Percentiles rank a stretch among this genome's conserved stretches.
Conservation (phyloP, 176 grass and related monocot species). For the Dactylis glomerata region DNA sequence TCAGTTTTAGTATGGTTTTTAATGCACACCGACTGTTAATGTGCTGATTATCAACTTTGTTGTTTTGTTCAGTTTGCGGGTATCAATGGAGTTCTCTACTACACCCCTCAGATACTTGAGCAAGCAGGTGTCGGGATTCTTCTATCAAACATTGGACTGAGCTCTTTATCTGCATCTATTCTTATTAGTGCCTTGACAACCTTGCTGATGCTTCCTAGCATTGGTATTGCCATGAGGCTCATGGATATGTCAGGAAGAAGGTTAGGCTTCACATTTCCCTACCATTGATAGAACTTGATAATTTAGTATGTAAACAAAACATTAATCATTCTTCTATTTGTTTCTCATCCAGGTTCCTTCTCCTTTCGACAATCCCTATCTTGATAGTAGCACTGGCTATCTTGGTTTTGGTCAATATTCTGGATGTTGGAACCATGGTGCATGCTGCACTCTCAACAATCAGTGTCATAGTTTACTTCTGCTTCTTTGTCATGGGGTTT, state of each 20-base stretch:
- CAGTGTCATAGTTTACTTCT: conserved; percentile 86
- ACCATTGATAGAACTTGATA: not conserved
- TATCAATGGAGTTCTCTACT: conserved; percentile 98
- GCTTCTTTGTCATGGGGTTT: conserved; percentile 95
- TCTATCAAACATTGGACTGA: conserved; percentile 81
- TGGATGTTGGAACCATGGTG: conserved; percentile 58
- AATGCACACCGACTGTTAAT: not conserved
- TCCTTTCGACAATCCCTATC: conserved; percentile 82
- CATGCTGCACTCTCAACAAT: conserved; percentile 76
- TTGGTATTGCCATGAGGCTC: conserved; percentile 94
- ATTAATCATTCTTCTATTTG: conserved; percentile 9
- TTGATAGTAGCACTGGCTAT: conserved; percentile 64
- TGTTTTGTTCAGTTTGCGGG: conserved; percentile 77
- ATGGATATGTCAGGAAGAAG: conserved; percentile 99
- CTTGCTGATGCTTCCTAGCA: conserved; percentile 93
- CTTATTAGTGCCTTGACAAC: conserved; percentile 95
- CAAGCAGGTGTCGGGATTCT: conserved; percentile 90
- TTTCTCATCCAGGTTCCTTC: conserved; percentile 70
- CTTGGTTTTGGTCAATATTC: conserved; percentile 72
- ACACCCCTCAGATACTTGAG: conserved; percentile 97
- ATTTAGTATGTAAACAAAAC: not conserved
- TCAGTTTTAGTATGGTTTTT: not conserved
- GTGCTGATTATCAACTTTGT: conserved; percentile 6
- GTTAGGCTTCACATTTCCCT: conserved; percentile 32
- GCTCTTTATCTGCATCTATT: conserved; percentile 72